Conservation (phyloP, 2,329 filamentous ascomycete species). For the Epichloe glyceriae region DNA sequence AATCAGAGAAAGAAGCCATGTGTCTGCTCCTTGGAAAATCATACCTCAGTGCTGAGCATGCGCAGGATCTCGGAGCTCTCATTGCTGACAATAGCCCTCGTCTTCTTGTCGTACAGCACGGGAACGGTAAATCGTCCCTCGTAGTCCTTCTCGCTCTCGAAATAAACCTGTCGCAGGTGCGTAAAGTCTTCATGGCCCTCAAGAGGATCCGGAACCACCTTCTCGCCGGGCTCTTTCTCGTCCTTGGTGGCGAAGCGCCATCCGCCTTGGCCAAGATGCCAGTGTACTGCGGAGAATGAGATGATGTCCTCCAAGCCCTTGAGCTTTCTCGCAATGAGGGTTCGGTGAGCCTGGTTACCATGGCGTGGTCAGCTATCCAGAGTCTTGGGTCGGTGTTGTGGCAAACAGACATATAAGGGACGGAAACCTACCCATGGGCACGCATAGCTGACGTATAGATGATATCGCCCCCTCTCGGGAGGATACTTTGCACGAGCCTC, state of each 20-base stretch:
- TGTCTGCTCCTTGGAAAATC: conserved; percentile 1
- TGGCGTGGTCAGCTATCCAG: not conserved
- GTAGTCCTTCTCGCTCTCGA: conserved; percentile 59
- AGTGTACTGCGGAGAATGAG: conserved; percentile 71
- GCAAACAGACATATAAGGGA: too few relatives aligned
- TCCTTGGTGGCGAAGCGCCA: conserved; percentile 70
- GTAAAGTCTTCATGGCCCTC: conserved; percentile 56
- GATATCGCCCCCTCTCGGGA: conserved; percentile 79
- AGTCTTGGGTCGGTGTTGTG: not conserved
- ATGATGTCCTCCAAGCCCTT: conserved; percentile 88
- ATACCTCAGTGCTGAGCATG: conserved; percentile 68
- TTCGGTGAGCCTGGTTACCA: conserved; percentile 53
- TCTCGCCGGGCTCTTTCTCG: conserved; percentile 43
- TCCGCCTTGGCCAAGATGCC: conserved; percentile 62
- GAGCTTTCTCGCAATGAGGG: conserved; percentile 74
- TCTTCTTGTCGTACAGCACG: conserved; percentile 68
- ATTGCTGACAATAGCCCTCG: conserved; percentile 71
- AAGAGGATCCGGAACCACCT: conserved; percentile 54
- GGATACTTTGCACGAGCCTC: conserved; percentile 63
- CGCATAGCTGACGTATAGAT: conserved; percentile 88
- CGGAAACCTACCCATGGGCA: conserved; percentile 63
- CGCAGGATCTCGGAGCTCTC: conserved; percentile 87
- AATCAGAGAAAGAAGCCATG: too few relatives aligned
- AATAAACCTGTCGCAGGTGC: conserved; percentile 69
- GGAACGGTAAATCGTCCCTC: conserved; percentile 76